Evolutionary conservation across 2,329 filamentous ascomycete species (phyloP).

Genomic region (Colletotrichum echinochloae): DNA sequence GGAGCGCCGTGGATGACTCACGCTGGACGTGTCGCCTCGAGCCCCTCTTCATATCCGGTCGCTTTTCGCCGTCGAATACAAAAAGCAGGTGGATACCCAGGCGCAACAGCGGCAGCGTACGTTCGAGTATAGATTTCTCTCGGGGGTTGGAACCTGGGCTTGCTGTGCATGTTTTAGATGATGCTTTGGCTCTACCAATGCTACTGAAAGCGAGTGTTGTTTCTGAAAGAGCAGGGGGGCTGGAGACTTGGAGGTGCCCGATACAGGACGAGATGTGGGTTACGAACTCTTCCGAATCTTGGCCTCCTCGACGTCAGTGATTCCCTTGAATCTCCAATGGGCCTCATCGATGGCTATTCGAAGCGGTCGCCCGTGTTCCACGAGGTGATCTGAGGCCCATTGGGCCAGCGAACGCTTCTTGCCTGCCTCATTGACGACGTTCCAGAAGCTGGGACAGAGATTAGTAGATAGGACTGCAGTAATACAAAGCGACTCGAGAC

Average conservation of each 20-base stretch:
- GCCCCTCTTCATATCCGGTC: conserved; percentile 42
- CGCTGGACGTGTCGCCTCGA: neutral
- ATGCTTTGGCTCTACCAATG: neutral
- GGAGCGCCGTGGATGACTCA: conserved; percentile 39
- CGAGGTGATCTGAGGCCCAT: conserved; percentile 14
- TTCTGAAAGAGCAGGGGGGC: too few relatives aligned
- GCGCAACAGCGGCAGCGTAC: conserved; percentile 53
- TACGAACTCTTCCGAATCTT: neutral
- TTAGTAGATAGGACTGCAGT: neutral
- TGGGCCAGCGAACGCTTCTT: neutral
- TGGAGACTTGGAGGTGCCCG: neutral
- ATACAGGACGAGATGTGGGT: neutral
- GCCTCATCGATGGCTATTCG: conserved; percentile 14
- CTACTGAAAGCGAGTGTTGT: too few relatives aligned
- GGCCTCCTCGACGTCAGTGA: neutral
- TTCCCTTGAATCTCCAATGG: conserved; percentile 15
- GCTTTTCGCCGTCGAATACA: conserved; percentile 64
- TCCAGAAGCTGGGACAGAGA: neutral
- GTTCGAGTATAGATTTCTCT: conserved; percentile 20
- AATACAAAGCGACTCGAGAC: neutral
- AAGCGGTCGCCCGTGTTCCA: neutral
- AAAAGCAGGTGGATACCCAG: conserved; percentile 65
- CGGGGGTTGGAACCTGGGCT: neutral
- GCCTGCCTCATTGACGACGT: neutral
- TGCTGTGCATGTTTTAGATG: neutral